Percentiles rank a stretch among this genome's conserved stretches.
Conservation (phyloP, 2,329 filamentous ascomycete genomes). For the Stagonosporopsis tanaceti region DNA sequence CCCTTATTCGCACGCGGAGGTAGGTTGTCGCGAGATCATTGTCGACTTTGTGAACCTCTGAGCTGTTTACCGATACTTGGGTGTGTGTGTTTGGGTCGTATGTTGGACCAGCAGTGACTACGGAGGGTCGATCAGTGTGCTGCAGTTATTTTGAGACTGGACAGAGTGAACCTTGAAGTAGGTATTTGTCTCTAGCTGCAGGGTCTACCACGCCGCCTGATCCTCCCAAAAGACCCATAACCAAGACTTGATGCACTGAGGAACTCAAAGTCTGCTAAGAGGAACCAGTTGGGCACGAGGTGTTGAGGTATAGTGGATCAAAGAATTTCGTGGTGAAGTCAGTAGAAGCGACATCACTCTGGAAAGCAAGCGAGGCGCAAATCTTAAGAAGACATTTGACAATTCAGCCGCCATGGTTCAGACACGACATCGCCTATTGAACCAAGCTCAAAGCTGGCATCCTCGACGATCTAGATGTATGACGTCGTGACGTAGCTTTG, state of each 20-base stretch:
- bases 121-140: neutral
- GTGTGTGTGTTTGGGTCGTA: conserved; percentile 43
- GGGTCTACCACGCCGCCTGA: conserved; percentile 38
- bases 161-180: conserved; percentile 36
- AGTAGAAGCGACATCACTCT: neutral
- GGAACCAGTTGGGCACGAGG: no score
- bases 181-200: conserved; percentile 46
- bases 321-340: neutral
- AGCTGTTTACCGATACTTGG: conserved; percentile 44
- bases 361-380: neutral
- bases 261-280: neutral
- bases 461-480: conserved; percentile 4
- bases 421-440: neutral
- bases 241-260: neutral
- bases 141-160: neutral
- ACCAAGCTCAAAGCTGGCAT: conserved; percentile 6
- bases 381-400: neutral
- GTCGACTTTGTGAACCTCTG: conserved; percentile 34
- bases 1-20: conserved; percentile 46
- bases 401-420: neutral
- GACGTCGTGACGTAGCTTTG: conserved; percentile 12
- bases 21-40: conserved; percentile 41
- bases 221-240: conserved; percentile 15
- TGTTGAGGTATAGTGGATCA: neutral
- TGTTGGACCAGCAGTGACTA: conserved; percentile 47